Percentiles rank a stretch among this genome's conserved stretches.
Conservation (phyloP, 768 basidiomycete species). For the Tricholoma flavovirens region DNA sequence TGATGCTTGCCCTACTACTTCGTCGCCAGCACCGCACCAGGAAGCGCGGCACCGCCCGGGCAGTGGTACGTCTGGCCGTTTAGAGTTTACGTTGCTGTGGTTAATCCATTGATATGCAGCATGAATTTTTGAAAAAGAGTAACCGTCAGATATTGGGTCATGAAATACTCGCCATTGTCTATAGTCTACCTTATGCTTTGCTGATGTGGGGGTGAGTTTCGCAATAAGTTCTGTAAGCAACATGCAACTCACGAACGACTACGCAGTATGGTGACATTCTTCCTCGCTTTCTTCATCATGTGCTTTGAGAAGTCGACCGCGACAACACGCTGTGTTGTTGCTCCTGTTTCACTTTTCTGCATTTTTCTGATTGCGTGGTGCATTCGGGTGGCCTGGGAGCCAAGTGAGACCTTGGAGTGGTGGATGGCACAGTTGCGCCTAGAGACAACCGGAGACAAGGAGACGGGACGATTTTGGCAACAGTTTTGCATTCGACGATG, state of each 20-base stretch:
- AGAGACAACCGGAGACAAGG: background rate
- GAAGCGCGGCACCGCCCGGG: constrained; percentile 20
- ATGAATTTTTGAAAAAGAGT: background rate
- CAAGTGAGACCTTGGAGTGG: background rate
- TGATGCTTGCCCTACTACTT: constrained; percentile 38
- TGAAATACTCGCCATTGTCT: constrained; percentile 20
- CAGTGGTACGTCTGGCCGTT: constrained; percentile 27
- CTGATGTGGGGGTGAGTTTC: constrained; percentile 17
- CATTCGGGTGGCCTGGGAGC: constrained; percentile 1
- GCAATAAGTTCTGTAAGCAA: background rate
- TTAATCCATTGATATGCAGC: background rate
- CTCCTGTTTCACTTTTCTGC: background rate
- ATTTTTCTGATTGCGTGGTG: background rate
- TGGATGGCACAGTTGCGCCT: background rate
- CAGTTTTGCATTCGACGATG: background rate
- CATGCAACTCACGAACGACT: background rate
- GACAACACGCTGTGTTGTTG: constrained; percentile 8
- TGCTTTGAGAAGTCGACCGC: constrained; percentile 13
- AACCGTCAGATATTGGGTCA: constrained; percentile 6
- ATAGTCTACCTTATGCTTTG: constrained; percentile 23
- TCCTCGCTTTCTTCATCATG: constrained; percentile 13
- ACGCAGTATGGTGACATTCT: constrained; percentile 14
- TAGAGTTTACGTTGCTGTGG: background rate
- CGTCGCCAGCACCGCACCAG: constrained; percentile 34
- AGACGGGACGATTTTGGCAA: background rate